These are phyloP conservation scores for Aspergillus amoenus DNA, from an alignment of 2,329 filamentous ascomycete species.

Conservation along the genomic window DNA sequence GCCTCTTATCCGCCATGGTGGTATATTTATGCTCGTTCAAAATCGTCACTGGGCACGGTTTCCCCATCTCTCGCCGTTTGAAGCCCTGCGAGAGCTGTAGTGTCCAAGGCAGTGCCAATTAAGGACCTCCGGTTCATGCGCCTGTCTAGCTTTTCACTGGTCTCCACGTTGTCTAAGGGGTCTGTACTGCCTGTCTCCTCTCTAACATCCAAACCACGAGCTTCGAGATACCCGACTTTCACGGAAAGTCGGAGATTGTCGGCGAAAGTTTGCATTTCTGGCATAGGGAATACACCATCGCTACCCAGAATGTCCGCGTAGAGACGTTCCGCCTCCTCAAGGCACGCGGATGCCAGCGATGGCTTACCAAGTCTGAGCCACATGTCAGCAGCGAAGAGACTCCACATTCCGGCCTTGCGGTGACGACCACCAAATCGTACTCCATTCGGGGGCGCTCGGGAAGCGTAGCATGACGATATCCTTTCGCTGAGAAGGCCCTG, in stretches of 20 bases:
- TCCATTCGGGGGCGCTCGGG: conserved; percentile 66
- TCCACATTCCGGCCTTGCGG: conserved; percentile 89
- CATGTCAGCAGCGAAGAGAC: conserved; percentile 74
- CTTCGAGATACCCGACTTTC: conserved; percentile 45
- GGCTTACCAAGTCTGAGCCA: conserved; percentile 79
- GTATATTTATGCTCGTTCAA: conserved; percentile 43
- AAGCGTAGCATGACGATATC: conserved; percentile 78
- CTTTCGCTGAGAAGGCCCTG: conserved; percentile 84
- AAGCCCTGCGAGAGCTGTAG: conserved; percentile 45
- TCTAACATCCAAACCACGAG: conserved; percentile 37
- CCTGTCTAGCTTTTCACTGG: conserved; percentile 57
- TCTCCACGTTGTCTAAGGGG: conserved; percentile 37
- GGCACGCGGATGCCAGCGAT: conserved; percentile 73
- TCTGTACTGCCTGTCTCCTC: conserved; percentile 30
- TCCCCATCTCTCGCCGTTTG: conserved; percentile 35
- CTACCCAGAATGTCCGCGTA: conserved; percentile 48
- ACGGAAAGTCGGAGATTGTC: conserved; percentile 45
- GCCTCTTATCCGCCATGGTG: conserved; percentile 11
- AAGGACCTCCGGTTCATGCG: conserved; percentile 58
- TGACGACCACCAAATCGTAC: conserved; percentile 69
- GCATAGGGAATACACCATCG: conserved; percentile 47
- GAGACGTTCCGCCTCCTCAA: conserved; percentile 65
- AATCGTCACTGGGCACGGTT: conserved; percentile 44
- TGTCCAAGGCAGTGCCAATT: conserved; percentile 53
- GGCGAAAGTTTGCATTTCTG: conserved; percentile 52